phyloP scores from a whole-genome alignment of 192 early-diverging fungal genomes.

The Thamnidium elegans region DNA sequence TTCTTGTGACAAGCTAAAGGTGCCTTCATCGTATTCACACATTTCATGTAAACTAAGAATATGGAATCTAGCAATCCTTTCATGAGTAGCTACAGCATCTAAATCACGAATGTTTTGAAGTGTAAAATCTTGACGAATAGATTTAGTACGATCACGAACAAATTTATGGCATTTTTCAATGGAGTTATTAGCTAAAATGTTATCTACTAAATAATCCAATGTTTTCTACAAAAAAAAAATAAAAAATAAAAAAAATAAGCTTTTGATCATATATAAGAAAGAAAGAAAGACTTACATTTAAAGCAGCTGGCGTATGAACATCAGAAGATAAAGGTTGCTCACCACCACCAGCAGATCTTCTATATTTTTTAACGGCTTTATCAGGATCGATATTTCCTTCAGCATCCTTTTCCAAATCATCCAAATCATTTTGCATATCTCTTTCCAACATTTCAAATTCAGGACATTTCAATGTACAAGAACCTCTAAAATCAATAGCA shows the following conservation, averaged over 20 bases:
- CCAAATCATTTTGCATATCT: slow-evolving; percentile 71
- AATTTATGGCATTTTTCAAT: slow-evolving; percentile 73
- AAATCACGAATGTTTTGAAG: slow-evolving; percentile 75
- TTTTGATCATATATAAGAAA: background rate
- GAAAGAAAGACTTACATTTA: slow-evolving; percentile 48
- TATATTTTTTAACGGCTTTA: slow-evolving; percentile 76
- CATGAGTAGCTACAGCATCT: slow-evolving; percentile 67
- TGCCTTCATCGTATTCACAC: slow-evolving; percentile 55
- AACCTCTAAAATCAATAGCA: slow-evolving; percentile 70
- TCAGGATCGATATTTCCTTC: slow-evolving; percentile 49
- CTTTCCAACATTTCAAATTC: slow-evolving; percentile 85
- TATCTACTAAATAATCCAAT: slow-evolving; percentile 62
- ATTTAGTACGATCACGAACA: slow-evolving; percentile 81
- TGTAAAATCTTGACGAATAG: slow-evolving; percentile 85
- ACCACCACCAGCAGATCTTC: slow-evolving; percentile 82
- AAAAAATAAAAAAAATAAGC: background rate
- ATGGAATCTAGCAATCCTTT: slow-evolving; percentile 85
- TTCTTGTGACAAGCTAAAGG: slow-evolving; percentile 77
- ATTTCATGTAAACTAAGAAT: slow-evolving; percentile 74
- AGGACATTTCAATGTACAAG: slow-evolving; percentile 87
- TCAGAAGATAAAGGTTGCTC: slow-evolving; percentile 87
- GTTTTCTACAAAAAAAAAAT: slow-evolving; percentile 42
- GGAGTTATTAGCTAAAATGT: slow-evolving; percentile 51
- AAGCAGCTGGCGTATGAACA: slow-evolving; percentile 73
- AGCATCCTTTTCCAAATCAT: slow-evolving; percentile 62